Base-by-base conservation (phyloP, 2,329 filamentous ascomycete species). In the Penicillium sp. region DNA sequence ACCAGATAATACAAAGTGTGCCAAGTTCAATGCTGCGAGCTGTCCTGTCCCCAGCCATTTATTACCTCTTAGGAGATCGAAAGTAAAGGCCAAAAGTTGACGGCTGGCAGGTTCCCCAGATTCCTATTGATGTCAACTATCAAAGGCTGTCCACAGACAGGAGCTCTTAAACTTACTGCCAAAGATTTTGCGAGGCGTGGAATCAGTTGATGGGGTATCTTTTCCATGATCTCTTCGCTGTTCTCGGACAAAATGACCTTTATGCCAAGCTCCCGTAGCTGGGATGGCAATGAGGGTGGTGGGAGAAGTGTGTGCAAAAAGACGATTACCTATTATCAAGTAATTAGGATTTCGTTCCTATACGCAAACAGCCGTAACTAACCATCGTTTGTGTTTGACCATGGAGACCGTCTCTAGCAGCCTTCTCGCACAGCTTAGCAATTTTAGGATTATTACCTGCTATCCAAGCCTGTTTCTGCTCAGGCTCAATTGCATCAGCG, bases 361-460 rank as follows among this genome's bases (percentile, higher is more conserved):
- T 4, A 5, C 2, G 3, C 12, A 11, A 25, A 5, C 16, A 22
- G 26, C 11, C 16, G 30, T n/a, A 33, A 22, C 65, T 43, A 67
- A 75, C 74, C 69, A 72, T 68, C 25, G 70, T 67, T 45, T 73
- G 71, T 16, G 72, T 61, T 12, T 68, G 62, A 5, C 48, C 43
- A 41, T 68, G 53, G 22, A 73, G 64, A 31, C 62, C 69, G 8
- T 67, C 59, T 31, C 63, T 65, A 5, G 61, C 57, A 12, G 75
- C 58, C 57, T 76, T 77, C 43, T 75, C 73, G 19, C 67, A 70
- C 17, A 77, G 52, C 45, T 76, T 76, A 11, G 65, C 63, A 41
- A 75, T 65, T 41, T 73, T 76, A 6, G 66, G 46, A 6, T 59
- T 55, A 36, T 73, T 74, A 11, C 55, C 63, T 8, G 59, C 58